phyloP scores from a whole-genome alignment of 805 yeast genomes.

The Naumovozyma baii region DNA sequence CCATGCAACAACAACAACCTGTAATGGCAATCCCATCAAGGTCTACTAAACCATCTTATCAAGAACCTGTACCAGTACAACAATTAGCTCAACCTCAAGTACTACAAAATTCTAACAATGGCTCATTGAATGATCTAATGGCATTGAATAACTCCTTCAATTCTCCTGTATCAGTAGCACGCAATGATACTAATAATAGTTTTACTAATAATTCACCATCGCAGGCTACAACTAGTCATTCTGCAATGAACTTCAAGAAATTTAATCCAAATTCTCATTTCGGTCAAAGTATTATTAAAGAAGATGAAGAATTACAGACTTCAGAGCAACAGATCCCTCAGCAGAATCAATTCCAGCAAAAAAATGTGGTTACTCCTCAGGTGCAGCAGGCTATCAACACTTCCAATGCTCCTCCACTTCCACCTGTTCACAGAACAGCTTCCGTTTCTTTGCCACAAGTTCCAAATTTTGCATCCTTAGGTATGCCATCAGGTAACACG shows the following conservation, averaged over 20 bases:
- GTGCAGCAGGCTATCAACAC: slow-evolving; percentile 17
- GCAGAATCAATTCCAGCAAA: slow-evolving; percentile 7
- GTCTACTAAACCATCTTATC: slow-evolving; percentile 30
- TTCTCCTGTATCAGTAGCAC: slow-evolving; percentile 23
- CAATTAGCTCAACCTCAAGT: slow-evolving; percentile 9
- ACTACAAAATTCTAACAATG: slow-evolving; percentile 26
- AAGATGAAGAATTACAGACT: slow-evolving; percentile 25
- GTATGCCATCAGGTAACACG: slow-evolving; percentile 1
- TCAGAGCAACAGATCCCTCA: slow-evolving; percentile 10
- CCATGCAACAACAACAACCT: slow-evolving; percentile 13
- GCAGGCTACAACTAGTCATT: slow-evolving; percentile 7
- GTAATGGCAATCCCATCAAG: slow-evolving; percentile 30
- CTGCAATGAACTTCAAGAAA: slow-evolving; percentile 30
- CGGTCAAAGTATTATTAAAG: slow-evolving; percentile 59
- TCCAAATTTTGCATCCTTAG: slow-evolving; percentile 25
- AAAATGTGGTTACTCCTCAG: slow-evolving; percentile 1
- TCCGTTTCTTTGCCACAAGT: slow-evolving; percentile 28
- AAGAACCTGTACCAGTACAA: slow-evolving; percentile 5
- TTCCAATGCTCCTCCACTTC: slow-evolving; percentile 34
- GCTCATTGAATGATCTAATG: slow-evolving; percentile 58
- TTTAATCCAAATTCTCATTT: slow-evolving; percentile 80
- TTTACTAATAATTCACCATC: slow-evolving; percentile 6
- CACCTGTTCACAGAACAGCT: slow-evolving; percentile 35
- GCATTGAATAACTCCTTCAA: slow-evolving; percentile 48
- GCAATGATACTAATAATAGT: slow-evolving; percentile 7